Conservation (phyloP, 2,329 filamentous ascomycete genomes). For the Pyrenophora seminiperda region DNA sequence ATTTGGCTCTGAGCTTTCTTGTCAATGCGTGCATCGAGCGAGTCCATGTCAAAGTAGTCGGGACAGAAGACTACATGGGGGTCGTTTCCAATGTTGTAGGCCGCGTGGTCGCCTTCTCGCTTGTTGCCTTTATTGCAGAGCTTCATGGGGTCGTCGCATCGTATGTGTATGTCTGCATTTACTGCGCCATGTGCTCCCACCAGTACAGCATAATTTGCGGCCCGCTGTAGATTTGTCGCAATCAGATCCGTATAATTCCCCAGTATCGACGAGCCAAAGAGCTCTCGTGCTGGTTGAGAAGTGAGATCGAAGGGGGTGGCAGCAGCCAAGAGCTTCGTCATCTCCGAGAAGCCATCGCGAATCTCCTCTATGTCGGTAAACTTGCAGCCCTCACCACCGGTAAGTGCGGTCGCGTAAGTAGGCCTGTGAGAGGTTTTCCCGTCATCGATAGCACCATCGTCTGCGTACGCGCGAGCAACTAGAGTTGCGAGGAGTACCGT, state of each 20-base stretch:
- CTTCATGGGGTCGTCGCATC: slow-evolving; percentile 42
- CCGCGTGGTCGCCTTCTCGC: slow-evolving; percentile 37
- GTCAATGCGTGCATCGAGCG: slow-evolving; percentile 31
- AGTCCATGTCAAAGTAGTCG: slow-evolving; percentile 36
- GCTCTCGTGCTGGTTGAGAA: slow-evolving; percentile 33
- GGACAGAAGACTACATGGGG: slow-evolving; percentile 44
- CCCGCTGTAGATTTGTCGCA: slow-evolving; percentile 34
- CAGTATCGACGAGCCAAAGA: slow-evolving; percentile 33
- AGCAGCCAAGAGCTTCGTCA: slow-evolving; percentile 38
- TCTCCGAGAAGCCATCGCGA: slow-evolving; percentile 40
- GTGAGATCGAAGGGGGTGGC: slow-evolving; percentile 30
- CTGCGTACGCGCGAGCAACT: slow-evolving; percentile 30
- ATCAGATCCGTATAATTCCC: slow-evolving; percentile 40
- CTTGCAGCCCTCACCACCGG: slow-evolving; percentile 40
- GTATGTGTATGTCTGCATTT: slow-evolving; percentile 41
- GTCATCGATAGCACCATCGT: slow-evolving; percentile 34
- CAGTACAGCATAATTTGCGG: slow-evolving; percentile 36
- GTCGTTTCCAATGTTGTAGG: slow-evolving; percentile 46
- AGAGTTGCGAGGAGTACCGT: slow-evolving; percentile 27
- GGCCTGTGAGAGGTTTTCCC: slow-evolving; percentile 20
- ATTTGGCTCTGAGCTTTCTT: slow-evolving; percentile 30
- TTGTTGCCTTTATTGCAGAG: slow-evolving; percentile 34
- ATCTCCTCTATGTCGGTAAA: slow-evolving; percentile 34
- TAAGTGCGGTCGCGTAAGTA: slow-evolving; percentile 32
- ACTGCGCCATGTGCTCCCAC: slow-evolving; percentile 25